These are phyloP conservation scores for Fusarium pseudonygamai DNA, from an alignment of 2,329 filamentous ascomycete genomes.

Conservation along the genomic window DNA sequence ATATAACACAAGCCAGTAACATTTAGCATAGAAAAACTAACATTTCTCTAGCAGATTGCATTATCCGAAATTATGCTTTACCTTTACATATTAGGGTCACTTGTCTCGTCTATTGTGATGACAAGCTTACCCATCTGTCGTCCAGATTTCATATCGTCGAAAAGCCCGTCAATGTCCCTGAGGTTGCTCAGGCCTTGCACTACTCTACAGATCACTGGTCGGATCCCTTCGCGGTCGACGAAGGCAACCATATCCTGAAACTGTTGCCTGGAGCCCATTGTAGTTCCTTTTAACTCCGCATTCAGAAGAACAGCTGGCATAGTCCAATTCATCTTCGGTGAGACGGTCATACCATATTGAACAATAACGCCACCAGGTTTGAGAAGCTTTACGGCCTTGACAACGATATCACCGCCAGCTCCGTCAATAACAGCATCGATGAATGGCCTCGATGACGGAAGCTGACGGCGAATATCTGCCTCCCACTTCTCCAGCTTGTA, in stretches of 20 bases:
- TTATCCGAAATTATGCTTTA: too few relatives aligned
- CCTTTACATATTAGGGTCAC: too few relatives aligned
- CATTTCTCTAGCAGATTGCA: too few relatives aligned
- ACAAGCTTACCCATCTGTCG: too few relatives aligned
- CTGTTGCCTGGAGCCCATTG: neutral
- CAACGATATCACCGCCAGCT: neutral
- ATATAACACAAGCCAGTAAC: too few relatives aligned
- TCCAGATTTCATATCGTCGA: neutral
- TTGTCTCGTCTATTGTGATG: too few relatives aligned
- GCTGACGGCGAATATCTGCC: neutral
- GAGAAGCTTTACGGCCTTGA: neutral
- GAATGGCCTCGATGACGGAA: neutral
- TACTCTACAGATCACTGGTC: neutral
- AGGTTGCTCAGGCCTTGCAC: neutral
- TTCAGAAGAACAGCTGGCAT: neutral
- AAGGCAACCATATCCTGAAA: neutral
- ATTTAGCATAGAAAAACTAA: too few relatives aligned
- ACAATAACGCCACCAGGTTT: neutral
- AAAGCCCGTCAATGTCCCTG: rapidly evolving
- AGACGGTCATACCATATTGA: neutral
- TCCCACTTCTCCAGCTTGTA: neutral
- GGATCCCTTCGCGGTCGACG: rapidly evolving
- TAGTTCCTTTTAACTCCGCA: neutral
- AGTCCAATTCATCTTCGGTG: neutral
- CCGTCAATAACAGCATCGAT: neutral